These are phyloP conservation scores for Cystobasidium tubakii DNA, from an alignment of 768 basidiomycete species.

Conservation along the genomic window DNA sequence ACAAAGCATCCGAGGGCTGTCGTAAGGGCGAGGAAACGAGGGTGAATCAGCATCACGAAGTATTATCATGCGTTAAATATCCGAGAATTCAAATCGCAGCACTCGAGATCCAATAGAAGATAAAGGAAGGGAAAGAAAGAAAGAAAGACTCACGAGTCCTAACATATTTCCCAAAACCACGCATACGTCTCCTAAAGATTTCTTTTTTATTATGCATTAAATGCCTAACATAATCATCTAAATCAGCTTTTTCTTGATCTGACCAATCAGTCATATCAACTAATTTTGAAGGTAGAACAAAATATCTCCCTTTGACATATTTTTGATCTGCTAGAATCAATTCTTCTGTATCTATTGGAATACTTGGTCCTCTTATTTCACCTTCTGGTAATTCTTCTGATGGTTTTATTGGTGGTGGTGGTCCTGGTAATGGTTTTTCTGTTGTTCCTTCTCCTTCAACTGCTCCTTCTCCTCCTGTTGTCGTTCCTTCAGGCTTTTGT, in stretches of 20 bases:
- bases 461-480: neutral
- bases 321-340: neutral
- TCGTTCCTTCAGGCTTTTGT: neutral
- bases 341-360: conserved; percentile 21
- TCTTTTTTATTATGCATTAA: conserved; percentile 37
- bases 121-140: neutral
- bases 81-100: too few species aligned
- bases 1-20: conserved; percentile 38
- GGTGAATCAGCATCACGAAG: neutral
- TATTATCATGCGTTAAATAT: too few species aligned
- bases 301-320: conserved; percentile 33
- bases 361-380: conserved; percentile 57
- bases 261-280: conserved; percentile 40
- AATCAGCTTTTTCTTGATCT: conserved; percentile 37
- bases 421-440: conserved; percentile 14
- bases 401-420: neutral
- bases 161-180: conserved; percentile 38
- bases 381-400: conserved; percentile 87
- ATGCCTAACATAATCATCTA: conserved; percentile 41
- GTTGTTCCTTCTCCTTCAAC: neutral
- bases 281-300: conserved; percentile 34
- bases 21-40: neutral
- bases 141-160: conserved; percentile 34
- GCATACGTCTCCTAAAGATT: neutral
- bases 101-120: too few species aligned